Conservation (phyloP, 805 yeast genomes). For the Barnettozyma sucrosica region DNA sequence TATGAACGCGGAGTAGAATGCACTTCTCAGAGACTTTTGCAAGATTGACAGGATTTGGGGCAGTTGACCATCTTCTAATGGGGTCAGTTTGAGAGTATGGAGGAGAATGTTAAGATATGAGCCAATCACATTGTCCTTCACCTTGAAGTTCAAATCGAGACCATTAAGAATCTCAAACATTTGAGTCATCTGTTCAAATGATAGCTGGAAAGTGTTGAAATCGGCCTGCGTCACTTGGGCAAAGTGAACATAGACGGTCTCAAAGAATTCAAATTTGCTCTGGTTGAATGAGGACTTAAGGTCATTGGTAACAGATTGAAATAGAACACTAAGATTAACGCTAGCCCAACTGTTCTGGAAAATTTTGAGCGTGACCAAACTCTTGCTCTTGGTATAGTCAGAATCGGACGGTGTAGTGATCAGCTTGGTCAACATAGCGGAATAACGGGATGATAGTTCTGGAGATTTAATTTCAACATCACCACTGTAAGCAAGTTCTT, state of each 20-base stretch:
- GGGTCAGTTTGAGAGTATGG: constrained; percentile 17
- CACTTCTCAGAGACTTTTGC: constrained; percentile 12
- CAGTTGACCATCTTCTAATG: constrained; percentile 19
- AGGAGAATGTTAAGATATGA: constrained; percentile 23
- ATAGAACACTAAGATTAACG: constrained; percentile 17
- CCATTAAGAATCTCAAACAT: constrained; percentile 3
- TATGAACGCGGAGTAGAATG: constrained; percentile 11
- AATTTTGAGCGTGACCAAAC: constrained; percentile 21
- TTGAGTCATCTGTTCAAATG: constrained; percentile 13
- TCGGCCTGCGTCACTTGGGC: constrained; percentile 10
- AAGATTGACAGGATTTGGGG: constrained; percentile 15
- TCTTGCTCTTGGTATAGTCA: constrained; percentile 20
- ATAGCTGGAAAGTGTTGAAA: constrained; percentile 1
- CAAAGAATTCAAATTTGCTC: constrained; percentile 28
- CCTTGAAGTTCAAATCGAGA: constrained; percentile 20
- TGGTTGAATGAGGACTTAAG: constrained; percentile 14
- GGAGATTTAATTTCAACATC: constrained; percentile 5
- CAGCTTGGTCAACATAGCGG: constrained; percentile 25
- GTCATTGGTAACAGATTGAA: constrained; percentile 11
- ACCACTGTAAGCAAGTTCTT: constrained; percentile 25
- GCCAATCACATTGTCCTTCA: constrained; percentile 27
- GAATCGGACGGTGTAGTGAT: constrained; percentile 16
- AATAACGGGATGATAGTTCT: constrained; percentile 14
- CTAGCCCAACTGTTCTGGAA: constrained; percentile 27
- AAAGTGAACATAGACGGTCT: constrained; percentile 17